Conservation (phyloP, 345 rosid genomes). For the Laguncularia racemosa region DNA sequence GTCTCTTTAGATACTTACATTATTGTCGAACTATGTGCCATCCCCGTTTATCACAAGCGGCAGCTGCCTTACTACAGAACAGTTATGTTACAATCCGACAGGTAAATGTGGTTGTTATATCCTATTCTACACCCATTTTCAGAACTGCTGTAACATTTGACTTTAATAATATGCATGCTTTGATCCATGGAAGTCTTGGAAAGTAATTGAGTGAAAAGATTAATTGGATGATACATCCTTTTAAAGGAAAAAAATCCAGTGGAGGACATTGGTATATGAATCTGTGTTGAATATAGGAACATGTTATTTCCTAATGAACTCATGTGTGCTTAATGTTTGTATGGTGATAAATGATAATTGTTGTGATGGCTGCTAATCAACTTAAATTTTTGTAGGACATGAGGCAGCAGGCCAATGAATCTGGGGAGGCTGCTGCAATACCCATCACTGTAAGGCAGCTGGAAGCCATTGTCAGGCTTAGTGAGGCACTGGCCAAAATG, state of each 20-base stretch:
- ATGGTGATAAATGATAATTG: conserved; percentile 1
- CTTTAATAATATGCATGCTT: too few species aligned
- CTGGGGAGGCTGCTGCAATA: conserved; percentile 79
- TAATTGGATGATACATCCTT: too few species aligned
- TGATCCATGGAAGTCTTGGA: too few species aligned
- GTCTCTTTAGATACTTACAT: conserved; percentile 58
- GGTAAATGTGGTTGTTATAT: conserved; percentile 31
- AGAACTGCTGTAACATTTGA: not conserved
- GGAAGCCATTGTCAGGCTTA: conserved; percentile 86
- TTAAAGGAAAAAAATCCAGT: too few species aligned
- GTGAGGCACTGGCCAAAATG: conserved; percentile 94
- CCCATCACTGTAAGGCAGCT: conserved; percentile 95
- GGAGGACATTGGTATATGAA: too few species aligned
- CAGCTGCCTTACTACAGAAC: conserved; percentile 62
- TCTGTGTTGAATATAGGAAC: too few species aligned
- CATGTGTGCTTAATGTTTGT: not conserved
- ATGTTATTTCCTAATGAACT: too few species aligned
- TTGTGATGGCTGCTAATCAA: conserved; percentile 2
- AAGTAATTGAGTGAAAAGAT: too few species aligned
- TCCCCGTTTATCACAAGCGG: conserved; percentile 77
- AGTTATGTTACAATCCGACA: conserved; percentile 80
- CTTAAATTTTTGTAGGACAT: conserved; percentile 43
- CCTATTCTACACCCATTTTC: not conserved
- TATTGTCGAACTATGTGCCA: conserved; percentile 78
- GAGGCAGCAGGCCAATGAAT: conserved; percentile 94